Base-by-base conservation (phyloP, 2,329 filamentous ascomycete species). In the Ophiocordyceps australis region DNA sequence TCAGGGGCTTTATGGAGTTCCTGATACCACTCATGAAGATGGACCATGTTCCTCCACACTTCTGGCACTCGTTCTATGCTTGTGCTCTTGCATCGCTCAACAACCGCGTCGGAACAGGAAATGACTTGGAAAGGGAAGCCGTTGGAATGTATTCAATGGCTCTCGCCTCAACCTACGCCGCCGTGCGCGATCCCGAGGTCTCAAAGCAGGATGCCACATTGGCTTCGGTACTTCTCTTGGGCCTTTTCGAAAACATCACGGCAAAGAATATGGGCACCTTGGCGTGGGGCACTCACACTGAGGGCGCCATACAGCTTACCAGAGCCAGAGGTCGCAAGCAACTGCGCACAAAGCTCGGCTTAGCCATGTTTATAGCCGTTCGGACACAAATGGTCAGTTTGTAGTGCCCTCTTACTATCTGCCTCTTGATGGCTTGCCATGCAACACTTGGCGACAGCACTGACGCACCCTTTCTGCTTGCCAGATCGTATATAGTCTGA, bases 241-340 rank as follows among this genome's bases (percentile, higher is more conserved):
- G 67, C 0, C 48, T 73, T 14, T 75, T 68, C 32, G 70, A 74
- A 46, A 65, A 57, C 28, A 69, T 73, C 23, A 60, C 59, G 1
- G 59, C 63, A 9, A 62, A 58, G 30, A 57, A 63, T 27, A 46
- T 64, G 25, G 62, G 58, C 18, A 59, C 62, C 39, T 48, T 61
- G 28, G 65, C 66, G 2, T 74, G 69, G 69, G 65, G 65, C 4
- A 67, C 66, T 8, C 69, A 74, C 36, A 59, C 66, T n/a, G 63
- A 72, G 31, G 69, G 67, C 4, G 69, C 69, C n/a, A 60, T 73
- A 17, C 61, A 68, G 34, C 49, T 74, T 2, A 63, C 69, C 27
- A 66, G 63, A 39, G 55, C 60, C 8, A 57, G 69, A 23, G 65
- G 67, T 5, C 59, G 55, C 35, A 58, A 62, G 33, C 65, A 70